phyloP scores from a whole-genome alignment of 768 basidiomycete species.

The Naematelia encephala region DNA sequence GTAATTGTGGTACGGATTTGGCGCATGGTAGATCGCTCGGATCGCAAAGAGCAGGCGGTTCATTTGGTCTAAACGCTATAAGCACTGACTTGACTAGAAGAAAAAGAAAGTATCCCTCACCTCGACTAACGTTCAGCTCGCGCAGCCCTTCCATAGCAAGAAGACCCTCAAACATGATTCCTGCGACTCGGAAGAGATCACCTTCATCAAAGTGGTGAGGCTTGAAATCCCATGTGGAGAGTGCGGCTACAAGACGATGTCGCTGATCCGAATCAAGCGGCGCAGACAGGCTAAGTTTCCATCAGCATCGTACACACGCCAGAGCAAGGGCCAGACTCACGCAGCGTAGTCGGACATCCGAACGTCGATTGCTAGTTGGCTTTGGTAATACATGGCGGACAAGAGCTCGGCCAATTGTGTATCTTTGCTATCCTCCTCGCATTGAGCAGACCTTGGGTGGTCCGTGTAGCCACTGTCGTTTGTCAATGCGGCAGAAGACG shows the following conservation, averaged over 20 bases:
- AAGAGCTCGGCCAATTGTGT: conserved; percentile 70
- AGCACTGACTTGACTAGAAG: neutral
- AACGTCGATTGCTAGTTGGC: conserved; percentile 61
- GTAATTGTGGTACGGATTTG: conserved; percentile 97
- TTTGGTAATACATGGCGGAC: conserved; percentile 79
- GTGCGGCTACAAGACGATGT: conserved; percentile 61
- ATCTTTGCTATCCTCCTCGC: conserved; percentile 9
- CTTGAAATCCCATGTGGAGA: conserved; percentile 86
- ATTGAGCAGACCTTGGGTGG: conserved; percentile 50
- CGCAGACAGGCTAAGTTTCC: conserved; percentile 45
- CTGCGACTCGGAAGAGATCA: conserved; percentile 74
- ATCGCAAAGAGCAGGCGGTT: conserved; percentile 77
- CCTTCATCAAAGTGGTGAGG: conserved; percentile 77
- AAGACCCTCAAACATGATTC: conserved; percentile 81
- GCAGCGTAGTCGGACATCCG: conserved; percentile 43
- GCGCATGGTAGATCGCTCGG: conserved; percentile 82
- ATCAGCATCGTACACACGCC: neutral
- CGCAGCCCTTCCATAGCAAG: conserved; percentile 68
- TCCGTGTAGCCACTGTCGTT: conserved; percentile 51
- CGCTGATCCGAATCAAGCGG: conserved; percentile 56
- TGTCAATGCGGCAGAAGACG: neutral
- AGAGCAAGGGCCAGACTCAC: conserved; percentile 22
- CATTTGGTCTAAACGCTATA: conserved; percentile 59
- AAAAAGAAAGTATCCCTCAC: conserved; percentile 54
- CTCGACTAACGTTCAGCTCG: conserved; percentile 45